Evolutionary conservation across 2,329 filamentous ascomycete species (phyloP).

Genomic region (Curvularia verruculosa): DNA sequence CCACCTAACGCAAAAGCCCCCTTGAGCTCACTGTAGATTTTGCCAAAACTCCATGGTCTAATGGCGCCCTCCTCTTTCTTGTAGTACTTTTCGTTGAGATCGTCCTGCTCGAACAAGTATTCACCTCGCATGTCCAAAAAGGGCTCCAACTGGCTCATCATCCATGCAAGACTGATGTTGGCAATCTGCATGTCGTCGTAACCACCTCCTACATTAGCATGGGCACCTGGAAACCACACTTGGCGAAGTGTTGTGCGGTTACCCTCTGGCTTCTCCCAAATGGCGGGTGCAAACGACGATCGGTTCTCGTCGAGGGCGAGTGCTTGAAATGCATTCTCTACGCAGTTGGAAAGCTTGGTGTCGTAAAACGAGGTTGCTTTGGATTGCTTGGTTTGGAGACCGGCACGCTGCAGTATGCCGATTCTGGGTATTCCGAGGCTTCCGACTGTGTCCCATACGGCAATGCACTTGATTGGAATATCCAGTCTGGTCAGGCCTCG

Average conservation of each 20-base stretch:
- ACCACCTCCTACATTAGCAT: conserved; percentile 60
- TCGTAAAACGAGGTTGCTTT: conserved; percentile 56
- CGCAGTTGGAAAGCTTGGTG: conserved; percentile 50
- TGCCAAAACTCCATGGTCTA: conserved; percentile 57
- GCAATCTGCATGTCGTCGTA: conserved; percentile 54
- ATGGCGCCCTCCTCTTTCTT: conserved; percentile 48
- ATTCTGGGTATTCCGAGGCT: conserved; percentile 56
- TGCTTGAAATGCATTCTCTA: conserved; percentile 63
- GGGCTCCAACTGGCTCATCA: conserved; percentile 60
- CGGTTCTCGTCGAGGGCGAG: conserved; percentile 62
- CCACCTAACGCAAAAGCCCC: conserved; percentile 57
- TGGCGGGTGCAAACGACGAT: conserved; percentile 57
- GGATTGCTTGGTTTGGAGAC: conserved; percentile 44
- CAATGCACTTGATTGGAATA: conserved; percentile 53
- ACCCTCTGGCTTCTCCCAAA: conserved; percentile 58
- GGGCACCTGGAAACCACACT: conserved; percentile 63
- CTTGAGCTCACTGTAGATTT: conserved; percentile 54
- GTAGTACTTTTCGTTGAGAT: conserved; percentile 54
- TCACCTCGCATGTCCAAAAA: conserved; percentile 57
- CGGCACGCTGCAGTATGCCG: conserved; percentile 46
- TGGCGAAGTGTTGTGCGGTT: conserved; percentile 57
- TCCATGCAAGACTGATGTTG: conserved; percentile 63
- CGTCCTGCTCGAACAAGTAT: conserved; percentile 56
- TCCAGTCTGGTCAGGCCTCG: conserved; percentile 43
- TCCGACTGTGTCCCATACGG: conserved; percentile 59